A percentile compares a stretch with the other conserved stretches of the same genome.
Conservation (phyloP, 164 flowering plant genomes). For the Platanus orientalis region DNA sequence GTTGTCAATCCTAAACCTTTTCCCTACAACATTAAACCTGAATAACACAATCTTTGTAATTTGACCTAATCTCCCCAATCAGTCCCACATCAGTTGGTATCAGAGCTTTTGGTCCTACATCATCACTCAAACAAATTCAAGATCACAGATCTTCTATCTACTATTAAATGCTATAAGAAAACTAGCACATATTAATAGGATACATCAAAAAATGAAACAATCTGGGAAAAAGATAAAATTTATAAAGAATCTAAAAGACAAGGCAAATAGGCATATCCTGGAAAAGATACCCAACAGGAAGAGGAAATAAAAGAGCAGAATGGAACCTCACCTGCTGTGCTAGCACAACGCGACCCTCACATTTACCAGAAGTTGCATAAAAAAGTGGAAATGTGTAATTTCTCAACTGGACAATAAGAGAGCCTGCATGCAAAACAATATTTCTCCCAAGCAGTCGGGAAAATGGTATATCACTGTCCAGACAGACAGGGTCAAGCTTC, state of each 20-base stretch:
- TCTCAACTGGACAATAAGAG: slow-evolving; percentile 70
- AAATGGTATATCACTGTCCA: slow-evolving; percentile 73
- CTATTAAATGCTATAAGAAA: no score
- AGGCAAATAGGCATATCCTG: not conserved
- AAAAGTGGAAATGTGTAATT: slow-evolving; percentile 78
- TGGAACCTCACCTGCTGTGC: slow-evolving; percentile 84
- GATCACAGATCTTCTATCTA: no score
- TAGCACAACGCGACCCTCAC: slow-evolving; percentile 84
- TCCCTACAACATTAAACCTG: no score
- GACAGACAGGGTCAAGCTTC: slow-evolving; percentile 79
- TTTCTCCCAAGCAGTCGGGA: slow-evolving; percentile 79
- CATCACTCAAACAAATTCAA: no score
- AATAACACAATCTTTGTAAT: no score
- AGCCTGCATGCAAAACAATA: slow-evolving; percentile 54
- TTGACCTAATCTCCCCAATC: no score
- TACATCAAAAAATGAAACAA: no score
- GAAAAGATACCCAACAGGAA: not conserved
- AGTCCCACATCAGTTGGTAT: no score
- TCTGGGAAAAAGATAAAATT: no score
- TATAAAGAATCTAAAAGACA: not conserved
- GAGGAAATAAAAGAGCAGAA: not conserved
- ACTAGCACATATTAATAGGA: no score
- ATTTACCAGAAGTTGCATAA: slow-evolving; percentile 69
- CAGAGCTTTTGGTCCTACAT: no score
- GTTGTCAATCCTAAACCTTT: no score